phyloP scores from a whole-genome alignment of 345 rosid genomes.

The Theobroma cacao region DNA sequence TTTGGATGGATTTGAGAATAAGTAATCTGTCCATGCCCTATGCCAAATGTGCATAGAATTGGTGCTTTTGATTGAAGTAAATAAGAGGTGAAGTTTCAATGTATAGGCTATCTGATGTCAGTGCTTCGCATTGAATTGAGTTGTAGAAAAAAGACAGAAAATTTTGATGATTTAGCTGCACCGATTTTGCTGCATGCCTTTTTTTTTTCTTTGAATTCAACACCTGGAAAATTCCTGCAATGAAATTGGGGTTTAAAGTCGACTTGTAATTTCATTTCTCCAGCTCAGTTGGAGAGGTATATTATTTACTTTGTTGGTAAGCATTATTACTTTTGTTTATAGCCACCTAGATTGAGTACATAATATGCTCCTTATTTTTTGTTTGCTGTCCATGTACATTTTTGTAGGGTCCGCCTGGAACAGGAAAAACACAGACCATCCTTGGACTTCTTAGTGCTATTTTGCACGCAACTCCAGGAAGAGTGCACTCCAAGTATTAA shows the following conservation, averaged over 20 bases:
- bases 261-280: neutral
- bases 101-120: neutral
- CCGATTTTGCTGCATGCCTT: neutral
- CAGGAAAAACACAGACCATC: slow-evolving; percentile 97
- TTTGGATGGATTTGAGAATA: neutral
- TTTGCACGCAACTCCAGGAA: slow-evolving; percentile 92
- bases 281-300: neutral
- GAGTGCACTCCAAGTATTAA: slow-evolving; percentile 63
- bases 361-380: neutral
- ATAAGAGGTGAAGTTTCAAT: neutral
- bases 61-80: neutral
- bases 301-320: neutral
- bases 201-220: neutral
- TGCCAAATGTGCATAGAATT: neutral
- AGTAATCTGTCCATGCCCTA: neutral
- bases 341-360: neutral
- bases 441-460: slow-evolving; percentile 92
- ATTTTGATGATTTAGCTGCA: neutral
- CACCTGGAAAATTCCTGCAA: neutral
- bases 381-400: slow-evolving; percentile 18
- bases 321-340: neutral
- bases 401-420: slow-evolving; percentile 96
- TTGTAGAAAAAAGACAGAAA: neutral
- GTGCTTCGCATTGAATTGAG: neutral
- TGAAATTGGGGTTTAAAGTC: neutral